These are phyloP conservation scores for Kwoniella dendrophila DNA, from an alignment of 768 basidiomycete species.

Conservation along the genomic window DNA sequence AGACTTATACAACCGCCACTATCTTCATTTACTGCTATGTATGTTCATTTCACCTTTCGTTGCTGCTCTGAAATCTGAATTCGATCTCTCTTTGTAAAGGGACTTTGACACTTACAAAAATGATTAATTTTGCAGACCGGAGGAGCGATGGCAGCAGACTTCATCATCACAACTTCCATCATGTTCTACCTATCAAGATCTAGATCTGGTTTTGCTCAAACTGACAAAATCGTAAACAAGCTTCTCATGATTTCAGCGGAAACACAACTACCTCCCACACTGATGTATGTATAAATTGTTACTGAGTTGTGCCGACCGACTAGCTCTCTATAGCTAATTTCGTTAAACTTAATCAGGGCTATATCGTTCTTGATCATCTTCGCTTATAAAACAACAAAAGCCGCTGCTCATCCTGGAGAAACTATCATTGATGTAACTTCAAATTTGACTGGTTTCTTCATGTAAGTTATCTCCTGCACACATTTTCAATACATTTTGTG, in stretches of 20 bases:
- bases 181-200: background rate
- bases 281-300: background rate
- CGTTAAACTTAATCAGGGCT: background rate
- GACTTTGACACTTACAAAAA: too few species aligned
- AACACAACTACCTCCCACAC: background rate
- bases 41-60: background rate
- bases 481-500: background rate
- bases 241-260: background rate
- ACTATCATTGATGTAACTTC: constrained; percentile 2
- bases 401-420: constrained; percentile 2
- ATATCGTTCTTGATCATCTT: background rate
- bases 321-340: background rate
- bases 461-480: background rate
- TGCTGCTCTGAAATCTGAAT: background rate
- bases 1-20: background rate
- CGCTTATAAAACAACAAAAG: constrained; percentile 4
- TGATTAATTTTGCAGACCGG: background rate
- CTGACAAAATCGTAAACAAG: constrained; percentile 7
- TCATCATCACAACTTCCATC: constrained; percentile 4
- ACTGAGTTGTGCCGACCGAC: background rate
- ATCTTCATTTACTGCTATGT: background rate
- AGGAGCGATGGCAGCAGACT: constrained; percentile 6
- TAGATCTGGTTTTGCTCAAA: background rate
- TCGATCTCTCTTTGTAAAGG: too few species aligned
- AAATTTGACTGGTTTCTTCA: background rate